A percentile compares a stretch with the other conserved stretches of the same genome.
Evolutionary conservation across 768 basidiomycete genomes (phyloP).

Genomic region (Tylopilus vinaceipallidus): DNA sequence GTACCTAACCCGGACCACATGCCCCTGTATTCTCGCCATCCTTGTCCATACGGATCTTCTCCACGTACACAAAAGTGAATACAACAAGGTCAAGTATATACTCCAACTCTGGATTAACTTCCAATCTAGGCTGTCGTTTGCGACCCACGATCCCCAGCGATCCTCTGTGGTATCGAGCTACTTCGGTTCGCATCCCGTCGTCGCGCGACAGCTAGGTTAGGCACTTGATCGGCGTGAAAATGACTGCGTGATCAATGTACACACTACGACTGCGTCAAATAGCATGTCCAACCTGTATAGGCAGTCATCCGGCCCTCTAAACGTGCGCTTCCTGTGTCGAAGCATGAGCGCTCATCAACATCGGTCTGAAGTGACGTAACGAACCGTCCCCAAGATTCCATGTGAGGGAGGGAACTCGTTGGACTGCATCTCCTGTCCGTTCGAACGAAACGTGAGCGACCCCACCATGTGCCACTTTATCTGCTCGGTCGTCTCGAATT

Average conservation of each 20-base stretch:
- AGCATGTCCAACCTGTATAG: constrained; percentile 36
- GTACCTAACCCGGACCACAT: too few species aligned
- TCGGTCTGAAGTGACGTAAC: not conserved
- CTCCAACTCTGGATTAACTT: constrained; percentile 17
- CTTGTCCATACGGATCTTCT: constrained; percentile 30
- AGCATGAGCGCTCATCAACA: not conserved
- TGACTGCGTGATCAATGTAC: not conserved
- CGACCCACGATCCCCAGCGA: constrained; percentile 21
- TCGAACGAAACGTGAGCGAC: constrained; percentile 31
- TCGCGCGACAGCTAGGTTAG: constrained; percentile 19
- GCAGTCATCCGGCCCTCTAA: constrained; percentile 33
- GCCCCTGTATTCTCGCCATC: constrained; percentile 10
- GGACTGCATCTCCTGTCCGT: constrained; percentile 26
- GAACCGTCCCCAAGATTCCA: constrained; percentile 24
- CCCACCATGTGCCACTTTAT: constrained; percentile 35
- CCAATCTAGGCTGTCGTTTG: constrained; percentile 19
- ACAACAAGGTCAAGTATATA: constrained; percentile 28
- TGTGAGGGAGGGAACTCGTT: constrained; percentile 23
- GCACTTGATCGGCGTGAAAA: not conserved
- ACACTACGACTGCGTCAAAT: constrained; percentile 8
- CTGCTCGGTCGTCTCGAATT: constrained; percentile 31
- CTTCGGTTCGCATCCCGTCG: constrained; percentile 8
- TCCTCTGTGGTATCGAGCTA: constrained; percentile 22
- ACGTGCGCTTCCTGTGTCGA: constrained; percentile 25
- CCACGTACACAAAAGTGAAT: constrained; percentile 33